Evolutionary conservation across 2,329 filamentous ascomycete genomes (phyloP), one percentile per base, ranked within the genome.

Genomic region (Plectosphaerella cucumerina): DNA sequence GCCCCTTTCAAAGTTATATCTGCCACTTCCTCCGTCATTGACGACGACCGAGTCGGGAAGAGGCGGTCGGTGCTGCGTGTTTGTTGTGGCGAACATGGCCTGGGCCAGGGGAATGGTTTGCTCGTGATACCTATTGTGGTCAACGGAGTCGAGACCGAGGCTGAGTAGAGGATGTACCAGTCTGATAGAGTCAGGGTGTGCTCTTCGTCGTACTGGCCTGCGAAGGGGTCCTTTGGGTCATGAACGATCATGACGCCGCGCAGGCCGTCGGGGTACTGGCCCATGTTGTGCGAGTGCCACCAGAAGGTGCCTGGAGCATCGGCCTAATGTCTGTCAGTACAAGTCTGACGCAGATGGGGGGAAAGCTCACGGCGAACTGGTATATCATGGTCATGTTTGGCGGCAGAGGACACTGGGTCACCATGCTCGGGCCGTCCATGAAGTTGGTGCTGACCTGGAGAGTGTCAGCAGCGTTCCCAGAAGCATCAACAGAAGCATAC

Each of bases 241-340:
- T 83, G 75, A 12, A 87, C 72, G 50, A 87, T 80, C 41, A 87
- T 59, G 0, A 81, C 69, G 2, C 81, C 82, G 17, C 84, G 80
- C 43, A 86, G 71, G n/a, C 84, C 84, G 62, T 87, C 84, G 0
- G 84, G 82, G 58, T 86, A 87, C 59, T 86, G 83, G 2, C 77
- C 82, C 67, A 77, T 76, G 50, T 77, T 73, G 62, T 87, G 85
- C 1, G 81, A 84, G 65, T 88, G 85, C 72, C 71, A 77, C 75
- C 74, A 77, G 50, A 67, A 77, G 4, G 74, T 77, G 6, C 75
- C 75, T 3, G 72, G 61, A 11, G 57, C 56, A 51, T 76, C 67
- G 14, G 66, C 68, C 68, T 31, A 31, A 11, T n/a, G 26, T 8
- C 26, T 71, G 54, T 35, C 47, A 31, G 15, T 33, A 9, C 34